Percentiles rank a stretch among this genome's conserved stretches.
phyloP scores from a whole-genome alignment of 1,284 basidiomycete genomes.

The Malassezia japonica region DNA sequence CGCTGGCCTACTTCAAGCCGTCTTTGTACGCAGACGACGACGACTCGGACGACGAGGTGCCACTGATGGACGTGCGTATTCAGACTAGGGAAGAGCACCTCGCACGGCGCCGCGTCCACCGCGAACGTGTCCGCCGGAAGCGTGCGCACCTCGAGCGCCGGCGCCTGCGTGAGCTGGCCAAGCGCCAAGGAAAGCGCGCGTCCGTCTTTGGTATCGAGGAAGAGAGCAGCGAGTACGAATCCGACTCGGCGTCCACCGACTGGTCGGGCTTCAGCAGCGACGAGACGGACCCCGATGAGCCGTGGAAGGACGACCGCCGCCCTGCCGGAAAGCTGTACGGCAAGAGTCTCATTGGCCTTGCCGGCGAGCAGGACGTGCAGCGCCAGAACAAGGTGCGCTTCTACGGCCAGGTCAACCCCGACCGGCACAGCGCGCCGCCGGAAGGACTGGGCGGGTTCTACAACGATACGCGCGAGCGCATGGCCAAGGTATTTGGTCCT shows the following conservation, averaged over 20 bases:
- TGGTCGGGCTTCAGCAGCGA: conserved; percentile 24
- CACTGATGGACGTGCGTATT: conserved; percentile 20
- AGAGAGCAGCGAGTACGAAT: neutral
- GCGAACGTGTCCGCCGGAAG: conserved; percentile 6
- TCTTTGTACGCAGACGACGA: conserved; percentile 14
- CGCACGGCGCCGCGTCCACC: neutral
- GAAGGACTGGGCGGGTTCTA: conserved; percentile 16
- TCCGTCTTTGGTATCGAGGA: conserved; percentile 19
- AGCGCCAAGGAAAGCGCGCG: conserved; percentile 30
- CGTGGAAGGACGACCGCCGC: conserved; percentile 36
- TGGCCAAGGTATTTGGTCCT: conserved; percentile 39
- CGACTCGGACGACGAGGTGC: conserved; percentile 37
- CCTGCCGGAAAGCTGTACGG: conserved; percentile 43
- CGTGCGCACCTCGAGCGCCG: conserved; percentile 2
- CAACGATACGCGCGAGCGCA: conserved; percentile 43
- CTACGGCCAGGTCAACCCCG: conserved; percentile 38
- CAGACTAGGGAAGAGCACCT: conserved; percentile 6
- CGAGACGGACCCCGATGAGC: conserved; percentile 24
- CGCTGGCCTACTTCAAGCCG: conserved; percentile 19
- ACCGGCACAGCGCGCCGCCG: conserved; percentile 20
- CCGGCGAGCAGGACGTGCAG: conserved; percentile 19
- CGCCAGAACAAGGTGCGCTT: conserved; percentile 24
- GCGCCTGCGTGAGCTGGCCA: conserved; percentile 16
- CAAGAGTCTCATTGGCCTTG: conserved; percentile 38
- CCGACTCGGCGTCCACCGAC: conserved; percentile 19